A percentile compares a stretch with the other conserved stretches of the same genome.
Conservation (phyloP, 257 asterid species). For the Fraxinus cuspidata region DNA sequence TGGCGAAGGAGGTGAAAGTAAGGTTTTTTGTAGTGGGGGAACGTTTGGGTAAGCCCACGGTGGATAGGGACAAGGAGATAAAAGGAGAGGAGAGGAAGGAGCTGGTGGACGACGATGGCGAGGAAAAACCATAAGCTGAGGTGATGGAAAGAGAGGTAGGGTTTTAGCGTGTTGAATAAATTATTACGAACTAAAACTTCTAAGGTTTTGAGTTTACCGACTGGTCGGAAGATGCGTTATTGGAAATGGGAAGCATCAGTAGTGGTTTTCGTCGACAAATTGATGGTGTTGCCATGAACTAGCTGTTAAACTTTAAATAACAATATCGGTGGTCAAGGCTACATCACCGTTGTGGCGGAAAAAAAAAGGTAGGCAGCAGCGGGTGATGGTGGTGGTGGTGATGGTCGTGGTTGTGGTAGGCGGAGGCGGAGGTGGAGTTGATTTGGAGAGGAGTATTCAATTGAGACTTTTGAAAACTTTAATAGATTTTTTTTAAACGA, state of each 20-base stretch:
- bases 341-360: neutral
- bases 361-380: too few species aligned
- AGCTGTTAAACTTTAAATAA: neutral
- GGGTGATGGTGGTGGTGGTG: too few species aligned
- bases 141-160: constrained; percentile 49
- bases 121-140: constrained; percentile 55
- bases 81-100: constrained; percentile 44
- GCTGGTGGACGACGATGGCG: constrained; percentile 54
- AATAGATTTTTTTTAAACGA: too few species aligned
- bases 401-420: too few species aligned
- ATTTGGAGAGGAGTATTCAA: too few species aligned
- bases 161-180: constrained; percentile 38
- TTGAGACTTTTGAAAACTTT: too few species aligned
- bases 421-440: too few species aligned
- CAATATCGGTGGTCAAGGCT: neutral
- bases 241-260: constrained; percentile 40
- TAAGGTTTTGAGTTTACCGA: constrained; percentile 34
- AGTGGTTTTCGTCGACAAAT: neutral
- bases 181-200: constrained; percentile 34
- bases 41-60: constrained; percentile 16
- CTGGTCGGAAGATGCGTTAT: constrained; percentile 14
- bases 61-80: constrained; percentile 34
- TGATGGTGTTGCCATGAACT: neutral
- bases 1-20: too few species aligned
- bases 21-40: neutral